These are phyloP conservation scores for Crithidia brevicula DNA, from an alignment of 208 protist genomes.

Conservation along the genomic window DNA sequence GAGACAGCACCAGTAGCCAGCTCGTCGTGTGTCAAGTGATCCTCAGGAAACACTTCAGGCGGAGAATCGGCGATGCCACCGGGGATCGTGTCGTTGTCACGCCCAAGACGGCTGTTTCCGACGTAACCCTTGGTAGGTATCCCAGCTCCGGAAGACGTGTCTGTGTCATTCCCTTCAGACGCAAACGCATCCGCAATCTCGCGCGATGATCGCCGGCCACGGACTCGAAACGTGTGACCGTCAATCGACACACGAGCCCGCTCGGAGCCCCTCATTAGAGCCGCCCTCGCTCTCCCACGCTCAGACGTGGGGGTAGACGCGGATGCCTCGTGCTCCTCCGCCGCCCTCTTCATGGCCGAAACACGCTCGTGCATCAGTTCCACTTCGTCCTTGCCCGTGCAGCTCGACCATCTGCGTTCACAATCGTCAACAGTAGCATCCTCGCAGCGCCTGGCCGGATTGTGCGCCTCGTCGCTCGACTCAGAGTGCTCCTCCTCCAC, in stretches of 20 bases:
- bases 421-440: too few species aligned
- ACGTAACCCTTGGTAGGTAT: too few species aligned
- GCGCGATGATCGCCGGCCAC: neutral
- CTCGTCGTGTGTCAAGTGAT: neutral
- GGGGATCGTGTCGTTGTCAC: neutral
- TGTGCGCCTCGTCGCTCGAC: too few species aligned
- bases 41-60: neutral
- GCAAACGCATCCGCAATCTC: too few species aligned
- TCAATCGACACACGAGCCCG: neutral
- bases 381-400: slow-evolving; percentile 9
- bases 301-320: neutral
- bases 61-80: neutral
- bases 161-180: too few species aligned
- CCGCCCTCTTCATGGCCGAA: neutral
- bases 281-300: neutral
- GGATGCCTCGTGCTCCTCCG: neutral
- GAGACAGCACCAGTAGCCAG: neutral
- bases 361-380: slow-evolving; percentile 12
- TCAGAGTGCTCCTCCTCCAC: too few species aligned
- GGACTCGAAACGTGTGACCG: neutral
- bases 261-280: too few species aligned
- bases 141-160: too few species aligned
- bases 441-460: too few species aligned
- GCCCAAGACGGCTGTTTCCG: too few species aligned
- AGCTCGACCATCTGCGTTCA: neutral